These are phyloP conservation scores for Mucor piriformis DNA, from an alignment of 371 early-diverging fungal species.

Conservation along the genomic window DNA sequence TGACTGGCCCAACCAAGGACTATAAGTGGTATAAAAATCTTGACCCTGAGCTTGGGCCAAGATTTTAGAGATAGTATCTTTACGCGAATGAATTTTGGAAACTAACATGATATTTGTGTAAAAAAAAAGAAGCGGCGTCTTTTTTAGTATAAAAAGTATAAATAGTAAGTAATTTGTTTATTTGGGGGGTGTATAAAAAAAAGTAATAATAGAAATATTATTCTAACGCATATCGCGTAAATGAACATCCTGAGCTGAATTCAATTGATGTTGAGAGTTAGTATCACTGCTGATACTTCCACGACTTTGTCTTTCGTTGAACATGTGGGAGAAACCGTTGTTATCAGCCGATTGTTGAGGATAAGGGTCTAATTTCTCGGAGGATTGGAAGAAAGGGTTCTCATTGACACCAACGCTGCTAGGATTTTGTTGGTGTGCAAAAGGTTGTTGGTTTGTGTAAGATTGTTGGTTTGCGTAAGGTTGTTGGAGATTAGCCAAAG, in stretches of 20 bases:
- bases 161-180: background rate
- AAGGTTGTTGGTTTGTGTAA: background rate
- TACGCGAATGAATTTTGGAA: background rate
- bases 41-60: background rate
- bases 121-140: background rate
- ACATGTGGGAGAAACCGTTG: slow-evolving; percentile 50
- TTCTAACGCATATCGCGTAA: slow-evolving; percentile 35
- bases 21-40: slow-evolving; percentile 20
- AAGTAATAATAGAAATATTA: slow-evolving; percentile 6
- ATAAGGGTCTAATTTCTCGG: slow-evolving; percentile 23
- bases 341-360: slow-evolving; percentile 6
- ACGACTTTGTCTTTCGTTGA: slow-evolving; percentile 45
- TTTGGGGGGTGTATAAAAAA: background rate
- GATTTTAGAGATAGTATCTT: background rate
- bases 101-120: background rate
- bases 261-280: slow-evolving; percentile 35
- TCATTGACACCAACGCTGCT: background rate
- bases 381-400: slow-evolving; percentile 23
- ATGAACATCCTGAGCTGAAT: slow-evolving; percentile 27
- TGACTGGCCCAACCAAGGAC: background rate
- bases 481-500: background rate
- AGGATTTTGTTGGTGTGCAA: slow-evolving; percentile 3
- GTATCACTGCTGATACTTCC: slow-evolving; percentile 40
- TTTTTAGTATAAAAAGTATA: background rate
- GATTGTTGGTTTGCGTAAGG: background rate